Evolutionary conservation across 164 flowering plant species (phyloP), one percentile per base, ranked within the genome.

Genomic region (Cinnamomum micranthum): DNA sequence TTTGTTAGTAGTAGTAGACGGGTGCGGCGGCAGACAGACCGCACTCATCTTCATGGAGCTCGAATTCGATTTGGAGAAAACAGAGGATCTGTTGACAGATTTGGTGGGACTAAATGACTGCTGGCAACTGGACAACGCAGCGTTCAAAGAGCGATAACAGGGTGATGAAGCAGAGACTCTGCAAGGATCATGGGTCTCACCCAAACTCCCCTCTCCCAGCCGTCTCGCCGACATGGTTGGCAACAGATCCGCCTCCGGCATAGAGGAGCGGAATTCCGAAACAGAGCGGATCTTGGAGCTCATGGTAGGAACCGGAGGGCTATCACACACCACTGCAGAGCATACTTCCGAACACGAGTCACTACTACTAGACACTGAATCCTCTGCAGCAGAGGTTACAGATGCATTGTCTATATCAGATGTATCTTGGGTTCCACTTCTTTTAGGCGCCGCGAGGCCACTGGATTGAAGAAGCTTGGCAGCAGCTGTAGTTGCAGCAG

Each of bases 391-490:
- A 6, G 28, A 35, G 65, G 62, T 27, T 73, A 69, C 50, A 71
- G 35, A 2, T 19, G 47, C 20, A 28, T 50, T 28, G 35, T 68
- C 35, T 4, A 47, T 35, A 11, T 63, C 22, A 27, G 35, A 63
- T 69, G 20, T 41, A 25, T 67, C 76, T 17, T 66, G 55, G 47
- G 68, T 52, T 41, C 50, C 73, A 51, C n/a, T n/a, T 19, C 51
- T 69, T 17, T 28, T 50, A 19, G 28, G 67, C 2, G 69, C 47
- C 3, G 23, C 17, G 63, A 74, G 20, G 2, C 66, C 58, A 65
- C 64, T 80, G 59, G 78, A 78, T 47, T 76, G 83, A 58, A 78
- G 71, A 14, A 81, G 75, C 76, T 78, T 81, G 31, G 76, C 74
- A 65, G 84, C 81, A 68, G 75, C 80, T 3, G 81, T 76, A 63